A percentile compares a stretch with the other conserved stretches of the same genome.
These are phyloP conservation scores for Macrocystidia cucumis DNA, from an alignment of 1,284 basidiomycete species.

Conservation along the genomic window DNA sequence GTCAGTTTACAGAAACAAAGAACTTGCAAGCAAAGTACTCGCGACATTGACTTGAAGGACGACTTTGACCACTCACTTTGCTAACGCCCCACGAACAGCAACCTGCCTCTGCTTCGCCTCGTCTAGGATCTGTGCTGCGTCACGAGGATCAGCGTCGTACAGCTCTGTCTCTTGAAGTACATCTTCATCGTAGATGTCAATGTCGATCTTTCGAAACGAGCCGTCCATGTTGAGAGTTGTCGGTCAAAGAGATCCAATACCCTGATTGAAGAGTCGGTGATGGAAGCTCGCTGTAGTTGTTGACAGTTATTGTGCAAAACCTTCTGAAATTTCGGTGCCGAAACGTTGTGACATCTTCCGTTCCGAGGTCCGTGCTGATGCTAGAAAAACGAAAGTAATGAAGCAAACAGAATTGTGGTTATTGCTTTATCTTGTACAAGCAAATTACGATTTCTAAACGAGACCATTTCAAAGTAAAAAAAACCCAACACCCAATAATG, in stretches of 20 bases:
- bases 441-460: too few relatives aligned
- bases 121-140: slow-evolving; percentile 63
- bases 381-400: too few relatives aligned
- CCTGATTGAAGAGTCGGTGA: neutral
- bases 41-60: too few relatives aligned
- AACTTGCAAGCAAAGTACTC: neutral
- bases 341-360: too few relatives aligned
- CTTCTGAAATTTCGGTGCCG: too few relatives aligned
- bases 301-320: neutral
- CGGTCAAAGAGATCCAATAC: neutral
- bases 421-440: too few relatives aligned
- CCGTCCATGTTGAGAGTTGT: slow-evolving; percentile 70
- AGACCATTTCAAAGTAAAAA: too few relatives aligned
- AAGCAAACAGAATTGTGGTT: too few relatives aligned
- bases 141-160: slow-evolving; percentile 81
- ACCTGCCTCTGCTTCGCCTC: slow-evolving; percentile 73
- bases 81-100: slow-evolving; percentile 67
- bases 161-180: slow-evolving; percentile 80
- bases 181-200: slow-evolving; percentile 93
- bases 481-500: too few relatives aligned
- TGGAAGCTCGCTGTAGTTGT: neutral
- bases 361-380: too few relatives aligned
- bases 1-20: too few relatives aligned
- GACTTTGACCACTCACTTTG: slow-evolving; percentile 60
- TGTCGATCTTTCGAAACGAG: slow-evolving; percentile 90